Percentiles rank a stretch among this genome's conserved stretches.
phyloP scores from a whole-genome alignment of 2,329 filamentous ascomycete species.

The Aspergillus aculeatinus region DNA sequence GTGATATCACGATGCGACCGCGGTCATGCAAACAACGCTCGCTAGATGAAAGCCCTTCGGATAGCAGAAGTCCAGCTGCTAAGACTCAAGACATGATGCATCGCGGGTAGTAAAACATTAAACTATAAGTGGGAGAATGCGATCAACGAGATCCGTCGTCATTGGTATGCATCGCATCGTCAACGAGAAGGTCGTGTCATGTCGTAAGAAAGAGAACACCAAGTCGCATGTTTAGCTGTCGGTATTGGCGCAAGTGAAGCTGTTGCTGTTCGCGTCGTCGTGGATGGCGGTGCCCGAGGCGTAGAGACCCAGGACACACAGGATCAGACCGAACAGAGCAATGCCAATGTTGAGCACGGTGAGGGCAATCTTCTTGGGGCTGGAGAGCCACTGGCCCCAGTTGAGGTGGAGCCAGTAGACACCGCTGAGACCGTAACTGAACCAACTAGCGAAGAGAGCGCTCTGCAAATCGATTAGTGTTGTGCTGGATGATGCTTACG shows the following conservation, averaged over 20 bases:
- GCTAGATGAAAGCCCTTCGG: neutral
- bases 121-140: neutral
- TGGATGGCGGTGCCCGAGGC: constrained; percentile 30
- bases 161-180: neutral
- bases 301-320: constrained; percentile 30
- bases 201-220: neutral
- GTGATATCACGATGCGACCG: neutral
- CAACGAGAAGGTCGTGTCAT: neutral
- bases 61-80: neutral
- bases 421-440: constrained; percentile 46
- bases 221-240: neutral
- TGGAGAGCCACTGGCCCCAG: constrained; percentile 30
- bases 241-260: constrained; percentile 29
- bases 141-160: neutral
- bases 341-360: constrained; percentile 22
- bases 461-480: constrained; percentile 22
- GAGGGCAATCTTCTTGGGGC: constrained; percentile 29
- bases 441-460: constrained; percentile 65
- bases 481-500: neutral
- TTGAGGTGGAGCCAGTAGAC: constrained; percentile 40
- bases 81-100: neutral
- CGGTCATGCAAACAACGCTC: neutral
- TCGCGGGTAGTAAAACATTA: neutral
- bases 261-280: constrained; percentile 21
- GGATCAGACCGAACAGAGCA: constrained; percentile 11